phyloP scores from a whole-genome alignment of 2,329 filamentous ascomycete genomes.

The Ceratocystis diversiconidia region DNA sequence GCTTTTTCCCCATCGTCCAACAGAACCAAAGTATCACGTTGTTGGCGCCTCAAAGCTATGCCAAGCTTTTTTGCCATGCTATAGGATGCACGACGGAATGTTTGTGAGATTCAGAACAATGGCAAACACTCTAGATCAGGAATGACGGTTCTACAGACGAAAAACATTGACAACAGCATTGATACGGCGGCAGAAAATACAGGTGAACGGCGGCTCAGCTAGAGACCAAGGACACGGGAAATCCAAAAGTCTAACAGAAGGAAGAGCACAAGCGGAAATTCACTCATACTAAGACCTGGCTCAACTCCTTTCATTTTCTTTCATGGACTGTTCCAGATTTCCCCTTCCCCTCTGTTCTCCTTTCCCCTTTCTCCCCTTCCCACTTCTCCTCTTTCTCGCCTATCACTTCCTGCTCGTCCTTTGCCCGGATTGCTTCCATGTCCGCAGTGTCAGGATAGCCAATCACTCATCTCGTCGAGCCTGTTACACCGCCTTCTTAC shows the following conservation, averaged over 20 bases:
- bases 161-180: not conserved
- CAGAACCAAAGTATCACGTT: not conserved
- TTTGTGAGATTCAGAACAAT: conserved; percentile 5
- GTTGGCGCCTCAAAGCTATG: not conserved
- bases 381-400: not conserved
- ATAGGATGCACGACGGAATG: conserved; percentile 5
- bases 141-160: not conserved
- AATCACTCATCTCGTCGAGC: not conserved
- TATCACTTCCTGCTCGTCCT: not conserved
- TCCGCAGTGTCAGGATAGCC: not conserved
- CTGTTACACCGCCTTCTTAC: not conserved
- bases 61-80: conserved; percentile 11
- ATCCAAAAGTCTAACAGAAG: not conserved
- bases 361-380: not conserved
- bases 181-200: not conserved
- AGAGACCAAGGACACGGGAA: not conserved
- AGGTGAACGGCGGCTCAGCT: not conserved
- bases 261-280: not conserved
- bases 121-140: not conserved
- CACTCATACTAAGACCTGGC: not conserved
- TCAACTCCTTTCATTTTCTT: not conserved
- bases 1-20: conserved; percentile 3
- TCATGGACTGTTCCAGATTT: not conserved
- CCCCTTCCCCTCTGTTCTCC: not conserved
- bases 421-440: not conserved